These are phyloP conservation scores for Neofusicoccum sp. DNA, from an alignment of 2,329 filamentous ascomycete genomes.

Conservation along the genomic window DNA sequence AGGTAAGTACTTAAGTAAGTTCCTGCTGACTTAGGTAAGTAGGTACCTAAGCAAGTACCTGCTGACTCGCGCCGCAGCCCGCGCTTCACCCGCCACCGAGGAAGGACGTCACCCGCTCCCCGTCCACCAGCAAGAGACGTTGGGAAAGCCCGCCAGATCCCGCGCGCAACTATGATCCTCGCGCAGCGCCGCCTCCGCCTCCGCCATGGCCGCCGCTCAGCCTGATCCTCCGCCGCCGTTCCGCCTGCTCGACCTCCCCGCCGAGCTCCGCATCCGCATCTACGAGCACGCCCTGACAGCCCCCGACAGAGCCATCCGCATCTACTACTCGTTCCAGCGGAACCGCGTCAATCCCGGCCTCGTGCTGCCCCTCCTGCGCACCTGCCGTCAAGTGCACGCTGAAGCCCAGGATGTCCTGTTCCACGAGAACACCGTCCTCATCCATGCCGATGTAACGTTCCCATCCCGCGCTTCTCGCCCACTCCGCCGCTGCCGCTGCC, in stretches of 20 bases:
- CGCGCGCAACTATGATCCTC: no score
- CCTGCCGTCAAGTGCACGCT: constrained; percentile 35
- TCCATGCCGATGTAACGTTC: constrained; percentile 5
- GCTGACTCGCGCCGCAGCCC: no score
- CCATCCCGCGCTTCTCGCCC: no score
- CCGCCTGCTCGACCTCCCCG: constrained; percentile 46
- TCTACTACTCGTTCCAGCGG: constrained; percentile 12
- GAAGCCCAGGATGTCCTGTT: constrained; percentile 47
- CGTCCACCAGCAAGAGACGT: no score
- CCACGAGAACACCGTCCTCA: constrained; percentile 42
- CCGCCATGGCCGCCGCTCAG: background rate
- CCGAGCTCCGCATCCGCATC: constrained; percentile 45
- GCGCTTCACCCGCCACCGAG: no score
- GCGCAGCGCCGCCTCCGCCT: no score
- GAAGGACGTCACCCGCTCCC: no score
- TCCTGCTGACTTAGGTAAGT: no score
- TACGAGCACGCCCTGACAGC: constrained; percentile 41
- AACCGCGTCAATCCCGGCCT: background rate
- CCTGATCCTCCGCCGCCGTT: constrained; percentile 25
- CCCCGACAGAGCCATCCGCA: constrained; percentile 1
- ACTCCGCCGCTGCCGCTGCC: background rate
- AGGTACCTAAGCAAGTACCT: no score
- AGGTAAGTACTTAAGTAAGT: no score
- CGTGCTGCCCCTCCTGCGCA: constrained; percentile 1
- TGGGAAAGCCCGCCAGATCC: no score